Base-by-base conservation (phyloP, 108 stramenopile genomes). In the Epipyxis sp. region DNA sequence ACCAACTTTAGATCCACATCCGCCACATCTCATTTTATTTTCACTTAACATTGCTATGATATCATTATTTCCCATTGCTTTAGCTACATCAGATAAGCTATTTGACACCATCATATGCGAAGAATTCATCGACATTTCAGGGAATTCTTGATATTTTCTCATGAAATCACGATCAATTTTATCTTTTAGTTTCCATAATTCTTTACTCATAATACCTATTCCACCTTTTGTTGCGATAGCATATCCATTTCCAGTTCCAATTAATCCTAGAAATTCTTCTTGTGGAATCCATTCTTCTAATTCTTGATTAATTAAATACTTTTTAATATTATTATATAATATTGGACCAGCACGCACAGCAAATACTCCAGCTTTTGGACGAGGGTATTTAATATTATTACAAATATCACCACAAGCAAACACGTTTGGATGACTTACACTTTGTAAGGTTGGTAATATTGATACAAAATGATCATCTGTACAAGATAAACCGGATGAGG, bases 311-410 rank as follows among this genome's bases (percentile, higher is more conserved):
- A 67, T 84, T 39, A 45, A n/a, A 41, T 58, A 46, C 6, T 54
- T 40, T 6, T 81, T 65, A 0, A 92, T 35, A 69, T 92, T 92
- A 1, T 71, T 76, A 25, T 69, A 32, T 20, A 92, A 72, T 0
- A 84, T 77, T n/a, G 88, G 89, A 29, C 91, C 91, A 41, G 89
- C 88, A 29, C 90, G 84, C 0, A 92, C 91, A 34, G 91, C 91
- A 78, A 91, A 91, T 6, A 92, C 91, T 40, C 91, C 91, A 16
- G 88, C 90, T 76, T 88, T 90, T 61, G 91, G 91, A 13, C 90
- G 86, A 2, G 90, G 89, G 58, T 87, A 57, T 0, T 59, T 37
- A 54, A 81, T 77, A 77, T 90, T 84, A 69, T 80, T 59, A 0
- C 79, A 78, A 71, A 88, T 88, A 82, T 92, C 91, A 32, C 91